Evolutionary conservation across 2,329 filamentous ascomycete genomes (phyloP).

Genomic region (Stemphylium lycopersici): DNA sequence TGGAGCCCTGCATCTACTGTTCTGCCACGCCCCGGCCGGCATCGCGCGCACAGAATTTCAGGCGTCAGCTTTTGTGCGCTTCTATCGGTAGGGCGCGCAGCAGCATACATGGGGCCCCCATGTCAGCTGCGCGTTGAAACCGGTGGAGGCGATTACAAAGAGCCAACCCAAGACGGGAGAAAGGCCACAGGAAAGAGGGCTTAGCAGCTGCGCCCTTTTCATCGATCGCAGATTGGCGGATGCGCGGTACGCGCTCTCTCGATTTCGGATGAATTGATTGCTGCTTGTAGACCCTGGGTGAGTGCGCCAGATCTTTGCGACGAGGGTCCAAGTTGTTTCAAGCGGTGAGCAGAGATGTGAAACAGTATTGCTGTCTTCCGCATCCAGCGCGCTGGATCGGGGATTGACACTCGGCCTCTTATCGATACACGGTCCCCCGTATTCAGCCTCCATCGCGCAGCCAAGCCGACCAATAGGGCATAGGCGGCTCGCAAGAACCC

Average conservation of each 20-base stretch:
- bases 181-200: constrained; percentile 33
- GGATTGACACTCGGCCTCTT: constrained; percentile 17
- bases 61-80: constrained; percentile 28
- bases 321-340: not conserved
- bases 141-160: constrained; percentile 35
- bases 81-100: constrained; percentile 35
- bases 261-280: not conserved
- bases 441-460: constrained; percentile 10
- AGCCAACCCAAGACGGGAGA: constrained; percentile 30
- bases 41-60: constrained; percentile 8
- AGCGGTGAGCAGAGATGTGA: constrained; percentile 9
- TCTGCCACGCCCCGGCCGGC: not conserved
- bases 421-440: constrained; percentile 18
- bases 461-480: not conserved
- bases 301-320: not conserved
- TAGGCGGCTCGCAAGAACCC: constrained; percentile 9
- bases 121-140: constrained; percentile 30
- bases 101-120: constrained; percentile 24
- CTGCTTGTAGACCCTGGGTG: not conserved
- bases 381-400: constrained; percentile 8
- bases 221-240: constrained; percentile 15
- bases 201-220: constrained; percentile 36
- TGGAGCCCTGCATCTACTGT: not conserved
- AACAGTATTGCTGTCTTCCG: constrained; percentile 8
- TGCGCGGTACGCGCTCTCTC: constrained; percentile 6